Conservation (phyloP, 352 stramenopile genomes). For the Phytopythium boreale region DNA sequence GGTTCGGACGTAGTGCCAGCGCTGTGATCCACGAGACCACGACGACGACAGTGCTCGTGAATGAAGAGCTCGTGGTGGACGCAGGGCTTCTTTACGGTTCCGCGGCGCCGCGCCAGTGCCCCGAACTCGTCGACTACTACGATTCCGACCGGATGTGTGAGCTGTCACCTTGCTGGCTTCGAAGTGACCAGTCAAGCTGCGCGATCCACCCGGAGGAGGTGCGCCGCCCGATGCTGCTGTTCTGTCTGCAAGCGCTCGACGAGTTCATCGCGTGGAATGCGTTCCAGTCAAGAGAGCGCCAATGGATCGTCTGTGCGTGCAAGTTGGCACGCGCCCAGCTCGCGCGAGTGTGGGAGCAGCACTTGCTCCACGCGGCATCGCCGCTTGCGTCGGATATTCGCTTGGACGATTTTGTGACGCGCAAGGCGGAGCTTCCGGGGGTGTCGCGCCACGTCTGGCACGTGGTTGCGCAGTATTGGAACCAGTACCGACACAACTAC, state of each 20-base stretch:
- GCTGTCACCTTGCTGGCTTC: slow-evolving; percentile 56
- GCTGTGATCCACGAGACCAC: neutral
- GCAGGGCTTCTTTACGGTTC: neutral
- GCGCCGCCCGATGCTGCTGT: slow-evolving; percentile 60
- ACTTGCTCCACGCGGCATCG: slow-evolving; percentile 21
- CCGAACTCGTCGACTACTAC: slow-evolving; percentile 69
- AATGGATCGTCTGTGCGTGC: slow-evolving; percentile 44
- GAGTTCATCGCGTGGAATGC: slow-evolving; percentile 54
- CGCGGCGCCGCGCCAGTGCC: neutral
- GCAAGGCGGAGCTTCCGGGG: slow-evolving; percentile 31
- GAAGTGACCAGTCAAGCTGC: slow-evolving; percentile 31
- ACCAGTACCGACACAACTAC: slow-evolving; percentile 55
- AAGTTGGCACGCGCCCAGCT: slow-evolving; percentile 57
- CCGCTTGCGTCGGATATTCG: slow-evolving; percentile 25
- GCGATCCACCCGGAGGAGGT: slow-evolving; percentile 33
- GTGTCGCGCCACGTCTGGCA: slow-evolving; percentile 58
- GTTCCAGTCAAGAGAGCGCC: slow-evolving; percentile 21
- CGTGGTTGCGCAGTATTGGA: slow-evolving; percentile 58
- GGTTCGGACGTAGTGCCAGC: neutral
- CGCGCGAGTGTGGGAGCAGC: slow-evolving; percentile 45
- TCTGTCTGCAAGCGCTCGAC: slow-evolving; percentile 70
- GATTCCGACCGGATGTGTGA: slow-evolving; percentile 66
- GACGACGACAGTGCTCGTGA: slow-evolving; percentile 30
- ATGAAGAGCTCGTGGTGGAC: slow-evolving; percentile 13
- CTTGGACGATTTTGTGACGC: slow-evolving; percentile 33